Conservation (phyloP, 139 green algal species). For the Chlamydomonas schloesseri region DNA sequence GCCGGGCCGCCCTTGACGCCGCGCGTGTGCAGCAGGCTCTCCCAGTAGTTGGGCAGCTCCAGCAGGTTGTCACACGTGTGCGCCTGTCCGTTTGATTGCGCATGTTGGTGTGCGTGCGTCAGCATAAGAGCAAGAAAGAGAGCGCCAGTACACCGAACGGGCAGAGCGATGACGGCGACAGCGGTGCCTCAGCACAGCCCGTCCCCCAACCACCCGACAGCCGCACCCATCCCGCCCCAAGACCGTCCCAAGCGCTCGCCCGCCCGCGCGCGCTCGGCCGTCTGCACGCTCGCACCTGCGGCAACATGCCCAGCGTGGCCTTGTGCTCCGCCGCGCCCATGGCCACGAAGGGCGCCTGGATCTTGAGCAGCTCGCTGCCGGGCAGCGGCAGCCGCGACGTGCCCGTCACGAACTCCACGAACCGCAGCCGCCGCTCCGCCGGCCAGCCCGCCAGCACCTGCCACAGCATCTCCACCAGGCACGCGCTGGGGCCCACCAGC, state of each 20-base stretch:
- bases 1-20: conserved; percentile 16
- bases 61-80: conserved; percentile 77
- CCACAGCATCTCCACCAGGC: conserved; percentile 54
- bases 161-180: too few relatives aligned
- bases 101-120: too few relatives aligned
- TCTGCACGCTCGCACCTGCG: conserved; percentile 49
- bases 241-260: too few relatives aligned
- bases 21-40: conserved; percentile 54
- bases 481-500: conserved; percentile 23
- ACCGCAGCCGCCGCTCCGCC: conserved; percentile 34
- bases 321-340: conserved; percentile 53
- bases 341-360: conserved; percentile 71
- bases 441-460: conserved; percentile 56
- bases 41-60: conserved; percentile 80
- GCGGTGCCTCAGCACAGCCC: too few relatives aligned
- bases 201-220: too few relatives aligned
- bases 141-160: too few relatives aligned
- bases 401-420: conserved; percentile 73
- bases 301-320: conserved; percentile 68
- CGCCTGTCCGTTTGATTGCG: conserved; percentile 32
- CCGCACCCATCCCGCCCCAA: too few relatives aligned
- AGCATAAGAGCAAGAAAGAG: too few relatives aligned
- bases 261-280: too few relatives aligned
- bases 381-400: conserved; percentile 57
- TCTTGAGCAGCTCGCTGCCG: conserved; percentile 62